Conservation (phyloP, 371 early-diverging fungal genomes). For the Apophysomyces sp. region DNA sequence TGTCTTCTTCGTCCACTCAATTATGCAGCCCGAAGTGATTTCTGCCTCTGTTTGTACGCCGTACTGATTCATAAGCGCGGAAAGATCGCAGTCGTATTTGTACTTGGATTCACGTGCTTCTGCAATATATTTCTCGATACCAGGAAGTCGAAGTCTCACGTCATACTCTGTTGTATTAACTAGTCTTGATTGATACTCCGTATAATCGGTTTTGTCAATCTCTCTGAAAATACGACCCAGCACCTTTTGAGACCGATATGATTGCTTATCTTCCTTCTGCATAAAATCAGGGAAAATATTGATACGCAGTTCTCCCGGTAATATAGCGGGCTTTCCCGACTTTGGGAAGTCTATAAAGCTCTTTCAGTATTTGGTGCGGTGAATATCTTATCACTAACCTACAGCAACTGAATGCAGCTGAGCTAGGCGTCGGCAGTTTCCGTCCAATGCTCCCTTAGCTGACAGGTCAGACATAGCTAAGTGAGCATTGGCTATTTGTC, state of each 20-base stretch:
- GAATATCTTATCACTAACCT: slow-evolving; percentile 37
- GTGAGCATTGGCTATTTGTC: slow-evolving; percentile 63
- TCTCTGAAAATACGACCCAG: slow-evolving; percentile 56
- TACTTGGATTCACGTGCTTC: slow-evolving; percentile 45
- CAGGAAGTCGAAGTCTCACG: slow-evolving; percentile 40
- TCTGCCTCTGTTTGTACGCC: slow-evolving; percentile 52
- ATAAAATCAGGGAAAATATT: slow-evolving; percentile 21
- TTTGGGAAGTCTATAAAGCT: slow-evolving; percentile 60
- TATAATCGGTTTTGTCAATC: slow-evolving; percentile 13
- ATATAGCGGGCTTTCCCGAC: slow-evolving; percentile 56
- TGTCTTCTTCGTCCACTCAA: slow-evolving; percentile 23
- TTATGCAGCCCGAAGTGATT: slow-evolving; percentile 33
- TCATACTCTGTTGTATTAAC: slow-evolving; percentile 26
- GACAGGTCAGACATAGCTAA: slow-evolving; percentile 54
- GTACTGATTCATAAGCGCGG: slow-evolving; percentile 57
- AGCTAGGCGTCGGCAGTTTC: slow-evolving; percentile 49
- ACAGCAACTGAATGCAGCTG: slow-evolving; percentile 66
- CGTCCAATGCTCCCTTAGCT: slow-evolving; percentile 31
- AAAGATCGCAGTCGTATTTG: slow-evolving; percentile 52
- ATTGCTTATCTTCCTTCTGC: slow-evolving; percentile 34
- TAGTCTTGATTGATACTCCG: background rate
- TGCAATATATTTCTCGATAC: slow-evolving; percentile 51
- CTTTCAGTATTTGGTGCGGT: slow-evolving; percentile 7
- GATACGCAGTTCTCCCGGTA: slow-evolving; percentile 14
- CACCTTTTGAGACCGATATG: slow-evolving; percentile 50